Base-by-base conservation (phyloP, 192 early-diverging fungal genomes). In the Coemansia sp. region DNA sequence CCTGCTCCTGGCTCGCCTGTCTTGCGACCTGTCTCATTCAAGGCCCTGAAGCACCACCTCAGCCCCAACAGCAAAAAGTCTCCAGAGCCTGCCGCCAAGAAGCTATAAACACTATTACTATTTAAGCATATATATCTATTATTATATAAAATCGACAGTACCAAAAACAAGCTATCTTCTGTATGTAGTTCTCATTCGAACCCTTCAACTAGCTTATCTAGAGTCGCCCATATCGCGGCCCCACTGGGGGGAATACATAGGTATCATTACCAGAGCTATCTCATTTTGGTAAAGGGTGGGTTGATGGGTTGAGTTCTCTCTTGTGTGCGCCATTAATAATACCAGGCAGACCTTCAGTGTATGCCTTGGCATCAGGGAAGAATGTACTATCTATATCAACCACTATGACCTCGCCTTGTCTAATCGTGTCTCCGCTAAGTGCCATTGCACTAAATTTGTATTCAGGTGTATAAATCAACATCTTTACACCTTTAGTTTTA, bases 21-120 rank as follows among this genome's bases (percentile, higher is more conserved):
- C 18, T 53, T 79, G 40, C 64, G 72, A n/a, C 77, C 77, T 0
- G 36, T 60, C 24, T 12, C 46, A 7, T 62, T 66, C 47, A 65
- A 58, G 36, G 49, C 60, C 24, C 47, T 64, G 27, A 80, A 80
- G 70, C 78, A 80, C 36, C 33, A 49, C 1, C 73, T 80, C 34
- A 75, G 73, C 15, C 62, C 63, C 29, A 53, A 66, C 36, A 64
- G 61, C 39, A 71, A 64, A 68, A 47, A 61, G 20, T 1, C 41
- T 11, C 16, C 68, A 18, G 74, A 76, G 65, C 75, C 69, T 7
- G 22, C 61, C 27, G 13, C 39, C 58, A 71, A 76, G 62, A 71
- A 64, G 33, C 57, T 60, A 8, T 60, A 60, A 60, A 10, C 22
- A 29, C 1, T 27, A 20, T 8, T n/a, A 47, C 27, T 29, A 31